phyloP scores from a whole-genome alignment of 139 green algal genomes.

The Protoeuglena noctilucae region DNA sequence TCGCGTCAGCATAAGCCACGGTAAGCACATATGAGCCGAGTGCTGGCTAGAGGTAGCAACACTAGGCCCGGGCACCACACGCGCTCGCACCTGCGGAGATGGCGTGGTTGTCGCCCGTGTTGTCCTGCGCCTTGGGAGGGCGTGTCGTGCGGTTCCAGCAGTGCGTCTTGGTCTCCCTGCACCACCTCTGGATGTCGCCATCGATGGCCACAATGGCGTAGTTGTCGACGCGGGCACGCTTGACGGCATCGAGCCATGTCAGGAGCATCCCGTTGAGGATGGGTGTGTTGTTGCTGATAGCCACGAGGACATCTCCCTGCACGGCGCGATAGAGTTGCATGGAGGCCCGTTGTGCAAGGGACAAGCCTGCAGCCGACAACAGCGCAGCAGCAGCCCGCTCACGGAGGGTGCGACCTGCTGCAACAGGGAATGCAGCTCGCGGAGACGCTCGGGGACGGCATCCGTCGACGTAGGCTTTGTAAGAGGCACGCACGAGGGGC shows the following conservation, averaged over 20 bases:
- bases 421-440: conserved; percentile 34
- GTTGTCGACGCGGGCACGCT: conserved; percentile 39
- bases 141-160: background rate
- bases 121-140: conserved; percentile 21
- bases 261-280: no score
- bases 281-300: conserved; percentile 5
- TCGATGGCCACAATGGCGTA: conserved; percentile 86
- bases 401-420: conserved; percentile 43
- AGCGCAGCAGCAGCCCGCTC: conserved; percentile 37
- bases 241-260: conserved; percentile 22
- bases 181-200: conserved; percentile 26
- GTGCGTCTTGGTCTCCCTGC: background rate
- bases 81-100: no score
- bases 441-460: no score
- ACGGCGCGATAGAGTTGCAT: conserved; percentile 33
- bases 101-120: conserved; percentile 52
- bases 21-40: no score
- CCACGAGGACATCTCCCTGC: background rate
- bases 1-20: no score
- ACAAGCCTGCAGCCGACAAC: background rate
- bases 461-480: no score
- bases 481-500: no score
- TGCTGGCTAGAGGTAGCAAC: no score
- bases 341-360: background rate
- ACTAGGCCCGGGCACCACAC: no score